A percentile compares a stretch with the other conserved stretches of the same genome.
Conservation (phyloP, 106 monocot genomes). For the Acanthochlamys bracteata region DNA sequence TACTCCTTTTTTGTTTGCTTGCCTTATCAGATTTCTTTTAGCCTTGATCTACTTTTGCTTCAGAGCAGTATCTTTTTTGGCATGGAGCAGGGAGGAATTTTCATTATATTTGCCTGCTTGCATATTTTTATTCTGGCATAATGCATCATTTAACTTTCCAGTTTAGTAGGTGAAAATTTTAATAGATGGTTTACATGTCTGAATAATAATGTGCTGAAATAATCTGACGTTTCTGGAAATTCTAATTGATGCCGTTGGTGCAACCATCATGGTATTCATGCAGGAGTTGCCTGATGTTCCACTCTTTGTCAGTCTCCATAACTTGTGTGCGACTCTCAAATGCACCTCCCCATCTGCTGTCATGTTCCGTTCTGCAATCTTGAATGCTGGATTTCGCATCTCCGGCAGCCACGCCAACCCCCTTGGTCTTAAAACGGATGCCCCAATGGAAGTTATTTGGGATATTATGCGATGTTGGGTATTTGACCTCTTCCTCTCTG, state of each 20-base stretch:
- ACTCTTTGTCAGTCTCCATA: conserved; percentile 88
- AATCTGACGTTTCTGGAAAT: no score
- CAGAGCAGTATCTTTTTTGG: background rate
- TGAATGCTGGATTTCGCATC: conserved; percentile 90
- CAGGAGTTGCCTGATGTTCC: conserved; percentile 85
- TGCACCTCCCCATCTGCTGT: conserved; percentile 84
- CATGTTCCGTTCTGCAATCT: conserved; percentile 81
- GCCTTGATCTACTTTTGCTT: background rate
- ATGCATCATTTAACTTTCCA: no score
- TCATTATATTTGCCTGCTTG: no score
- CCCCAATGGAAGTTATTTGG: conserved; percentile 88
- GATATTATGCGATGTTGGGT: conserved; percentile 99
- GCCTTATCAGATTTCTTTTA: no score
- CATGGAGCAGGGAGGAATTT: no score
- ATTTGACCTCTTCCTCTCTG: conserved; percentile 1
- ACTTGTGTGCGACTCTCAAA: conserved; percentile 70
- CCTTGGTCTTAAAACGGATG: conserved; percentile 85
- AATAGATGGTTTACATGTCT: no score
- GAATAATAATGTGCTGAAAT: no score
- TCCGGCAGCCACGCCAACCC: conserved; percentile 89
- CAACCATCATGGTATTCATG: conserved; percentile 1
- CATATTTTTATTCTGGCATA: no score
- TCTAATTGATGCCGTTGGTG: no score
- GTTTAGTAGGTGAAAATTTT: no score
- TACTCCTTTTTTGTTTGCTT: conserved; percentile 19